Evolutionary conservation across 1,284 basidiomycete species (phyloP), one percentile per base, ranked within the genome.

Genomic region (Neotropicomus parvogracilis): DNA sequence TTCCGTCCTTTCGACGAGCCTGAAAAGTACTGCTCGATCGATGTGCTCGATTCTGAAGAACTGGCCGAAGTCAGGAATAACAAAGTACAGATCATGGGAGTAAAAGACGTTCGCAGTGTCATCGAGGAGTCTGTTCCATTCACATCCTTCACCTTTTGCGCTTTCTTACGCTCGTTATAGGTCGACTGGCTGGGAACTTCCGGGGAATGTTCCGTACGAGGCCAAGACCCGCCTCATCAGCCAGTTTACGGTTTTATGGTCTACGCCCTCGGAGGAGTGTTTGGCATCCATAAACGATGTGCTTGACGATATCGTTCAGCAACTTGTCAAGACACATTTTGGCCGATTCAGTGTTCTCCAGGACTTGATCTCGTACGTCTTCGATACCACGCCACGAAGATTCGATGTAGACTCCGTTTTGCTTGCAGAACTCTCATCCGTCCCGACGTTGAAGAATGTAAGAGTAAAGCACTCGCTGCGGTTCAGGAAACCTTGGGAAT

Each of bases 111-210:
- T 42, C 62, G 64, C 38, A 48, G 55, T 36, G 49, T 53, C 20
- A 72, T 72, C 41, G 16, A 40, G 6, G 52, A 60, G 72, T 73
- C 32, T 11, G 53, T 56, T 17, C n/a, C 8, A n/a, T 34, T 31
- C 4, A 2, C 11, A 16, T 17, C 11, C 4, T 2, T 17, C 20
- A 4, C 10, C 20, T 9, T 13, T 24, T 33, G 8, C 6, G 29
- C 20, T 16, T 21, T 40, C 39, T 53, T 0, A 58, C 4, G 3
- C 2, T 26, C 31, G 16, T n/a, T 28, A 3, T 50, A 80, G 78
- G 2, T 70, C 70, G 9, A 73, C 68, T 4, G 67, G 63, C 3
- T 81, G 79, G 79, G 78, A 81, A 46, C 68, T 81, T 5, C 77
- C 76, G 0, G 64, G 66, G 5, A 69, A 78, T 41, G 61, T 79